Evolutionary conservation across 768 basidiomycete genomes (phyloP).

Genomic region (Calocybe gangraenosa): DNA sequence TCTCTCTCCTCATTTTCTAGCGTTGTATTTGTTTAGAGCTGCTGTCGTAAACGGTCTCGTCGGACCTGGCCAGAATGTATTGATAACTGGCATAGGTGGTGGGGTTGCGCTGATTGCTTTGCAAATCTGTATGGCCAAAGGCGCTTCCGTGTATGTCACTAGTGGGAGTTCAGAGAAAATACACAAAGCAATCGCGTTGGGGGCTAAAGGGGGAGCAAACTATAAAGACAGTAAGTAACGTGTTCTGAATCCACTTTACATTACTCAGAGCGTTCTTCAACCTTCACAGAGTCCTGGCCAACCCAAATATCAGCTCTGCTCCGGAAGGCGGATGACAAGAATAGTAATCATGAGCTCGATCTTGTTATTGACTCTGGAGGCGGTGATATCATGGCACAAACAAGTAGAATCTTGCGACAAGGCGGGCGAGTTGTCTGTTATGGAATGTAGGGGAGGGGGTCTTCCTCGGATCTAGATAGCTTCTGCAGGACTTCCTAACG

Average conservation of each 20-base stretch:
- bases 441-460: conserved; percentile 65
- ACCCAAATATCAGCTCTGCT: conserved; percentile 41
- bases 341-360: conserved; percentile 37
- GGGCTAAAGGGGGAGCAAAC: conserved; percentile 73
- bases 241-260: background rate
- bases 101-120: conserved; percentile 77
- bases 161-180: conserved; percentile 71
- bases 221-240: conserved; percentile 59
- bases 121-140: conserved; percentile 70
- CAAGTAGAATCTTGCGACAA: conserved; percentile 44
- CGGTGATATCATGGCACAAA: conserved; percentile 54
- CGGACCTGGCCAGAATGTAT: conserved; percentile 59
- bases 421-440: conserved; percentile 62
- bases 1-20: background rate
- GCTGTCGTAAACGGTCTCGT: conserved; percentile 63
- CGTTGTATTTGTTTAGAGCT: conserved; percentile 41
- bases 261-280: background rate
- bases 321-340: conserved; percentile 20
- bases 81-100: conserved; percentile 81
- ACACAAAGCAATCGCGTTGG: conserved; percentile 55
- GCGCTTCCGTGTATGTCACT: conserved; percentile 81
- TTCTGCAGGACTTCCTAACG: too few relatives aligned
- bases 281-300: conserved; percentile 46
- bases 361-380: conserved; percentile 69
- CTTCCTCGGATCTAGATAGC: too few relatives aligned